phyloP scores from a whole-genome alignment of 2,329 filamentous ascomycete species.

The Aspergillus pseudotamarii region DNA sequence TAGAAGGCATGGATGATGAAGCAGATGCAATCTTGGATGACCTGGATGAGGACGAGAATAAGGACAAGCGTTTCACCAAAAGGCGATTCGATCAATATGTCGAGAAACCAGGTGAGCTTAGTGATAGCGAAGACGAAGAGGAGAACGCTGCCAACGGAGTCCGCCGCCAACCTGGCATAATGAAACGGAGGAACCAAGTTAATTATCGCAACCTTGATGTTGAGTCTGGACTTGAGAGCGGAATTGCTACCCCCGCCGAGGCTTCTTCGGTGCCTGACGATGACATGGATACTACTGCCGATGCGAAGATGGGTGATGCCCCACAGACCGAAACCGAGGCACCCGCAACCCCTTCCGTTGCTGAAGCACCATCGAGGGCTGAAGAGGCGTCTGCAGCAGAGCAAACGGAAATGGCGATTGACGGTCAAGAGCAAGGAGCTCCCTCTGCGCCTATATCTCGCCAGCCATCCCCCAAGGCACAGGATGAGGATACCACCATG shows the following conservation, averaged over 20 bases:
- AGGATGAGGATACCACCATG: slow-evolving; percentile 44
- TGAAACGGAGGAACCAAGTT: slow-evolving; percentile 61
- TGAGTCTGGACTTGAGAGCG: slow-evolving; percentile 58
- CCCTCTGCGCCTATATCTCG: slow-evolving; percentile 34
- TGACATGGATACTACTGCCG: slow-evolving; percentile 41
- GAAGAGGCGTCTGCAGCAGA: slow-evolving; percentile 38
- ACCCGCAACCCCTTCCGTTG: slow-evolving; percentile 33
- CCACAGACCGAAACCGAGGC: slow-evolving; percentile 40
- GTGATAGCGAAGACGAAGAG: slow-evolving; percentile 89
- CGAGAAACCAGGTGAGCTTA: slow-evolving; percentile 76
- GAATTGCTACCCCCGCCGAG: slow-evolving; percentile 49
- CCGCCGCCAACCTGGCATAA: slow-evolving; percentile 54
- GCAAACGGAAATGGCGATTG: slow-evolving; percentile 33
- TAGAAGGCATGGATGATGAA: slow-evolving; percentile 64
- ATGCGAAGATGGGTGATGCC: slow-evolving; percentile 46
- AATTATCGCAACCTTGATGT: slow-evolving; percentile 62
- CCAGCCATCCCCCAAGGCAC: slow-evolving; percentile 30
- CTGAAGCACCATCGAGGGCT: slow-evolving; percentile 32
- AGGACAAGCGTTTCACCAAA: slow-evolving; percentile 79
- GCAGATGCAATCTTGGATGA: slow-evolving; percentile 67
- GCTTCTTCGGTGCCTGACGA: slow-evolving; percentile 49
- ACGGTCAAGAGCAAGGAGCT: slow-evolving; percentile 32
- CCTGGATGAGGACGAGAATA: slow-evolving; percentile 81
- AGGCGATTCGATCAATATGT: slow-evolving; percentile 80
- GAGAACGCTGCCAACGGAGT: slow-evolving; percentile 70